phyloP scores from a whole-genome alignment of 768 basidiomycete species.

The Suillus discolor region DNA sequence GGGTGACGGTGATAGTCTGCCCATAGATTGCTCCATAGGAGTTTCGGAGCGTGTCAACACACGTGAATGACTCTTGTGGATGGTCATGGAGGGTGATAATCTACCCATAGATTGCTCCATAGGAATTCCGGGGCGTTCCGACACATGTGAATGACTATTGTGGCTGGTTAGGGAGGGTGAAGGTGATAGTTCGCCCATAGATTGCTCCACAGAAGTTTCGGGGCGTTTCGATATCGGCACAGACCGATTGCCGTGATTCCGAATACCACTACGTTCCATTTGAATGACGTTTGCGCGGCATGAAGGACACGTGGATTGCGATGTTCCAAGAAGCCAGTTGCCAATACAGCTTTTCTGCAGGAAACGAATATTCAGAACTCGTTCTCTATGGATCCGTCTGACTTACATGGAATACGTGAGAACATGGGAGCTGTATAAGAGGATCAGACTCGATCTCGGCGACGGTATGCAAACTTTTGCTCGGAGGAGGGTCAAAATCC shows the following conservation, averaged over 20 bases:
- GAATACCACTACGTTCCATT: neutral
- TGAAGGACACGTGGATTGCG: neutral
- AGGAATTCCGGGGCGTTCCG: too few relatives aligned
- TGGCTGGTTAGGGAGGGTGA: too few relatives aligned
- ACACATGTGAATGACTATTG: too few relatives aligned
- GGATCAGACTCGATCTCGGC: neutral
- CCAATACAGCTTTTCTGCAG: constrained; percentile 7
- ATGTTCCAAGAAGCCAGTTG: neutral
- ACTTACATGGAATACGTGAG: constrained; percentile 13
- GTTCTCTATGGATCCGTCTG: neutral
- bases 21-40: neutral
- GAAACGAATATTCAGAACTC: neutral
- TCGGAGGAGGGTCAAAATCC: constrained; percentile 10
- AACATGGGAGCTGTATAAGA: constrained; percentile 11
- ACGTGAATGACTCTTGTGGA: too few relatives aligned
- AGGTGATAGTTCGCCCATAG: too few relatives aligned
- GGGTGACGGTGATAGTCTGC: neutral
- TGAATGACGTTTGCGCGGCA: constrained; percentile 2
- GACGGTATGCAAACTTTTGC: neutral
- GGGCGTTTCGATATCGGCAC: too few relatives aligned
- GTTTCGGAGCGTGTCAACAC: neutral
- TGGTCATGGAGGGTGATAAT: too few relatives aligned
- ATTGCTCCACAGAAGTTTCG: too few relatives aligned
- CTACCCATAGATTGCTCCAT: too few relatives aligned
- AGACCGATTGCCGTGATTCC: neutral